Evolutionary conservation across 2,329 filamentous ascomycete species (phyloP).

Genomic region (Aspergillus bombycis): DNA sequence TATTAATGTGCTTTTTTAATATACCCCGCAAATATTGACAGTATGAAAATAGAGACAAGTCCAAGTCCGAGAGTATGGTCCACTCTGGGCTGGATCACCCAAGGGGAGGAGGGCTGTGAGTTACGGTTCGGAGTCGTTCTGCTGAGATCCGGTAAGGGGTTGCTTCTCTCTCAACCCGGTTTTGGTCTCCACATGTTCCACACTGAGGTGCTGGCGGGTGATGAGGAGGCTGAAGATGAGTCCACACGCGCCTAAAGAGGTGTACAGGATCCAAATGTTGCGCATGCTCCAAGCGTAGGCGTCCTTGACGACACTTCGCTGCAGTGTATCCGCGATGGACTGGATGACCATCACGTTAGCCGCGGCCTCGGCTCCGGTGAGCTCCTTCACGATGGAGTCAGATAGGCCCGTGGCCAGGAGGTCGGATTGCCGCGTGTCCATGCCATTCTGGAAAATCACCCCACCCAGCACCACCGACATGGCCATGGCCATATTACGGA

Average conservation of each 20-base stretch:
- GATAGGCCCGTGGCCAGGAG: constrained; percentile 57
- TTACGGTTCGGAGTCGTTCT: neutral
- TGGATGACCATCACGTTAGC: constrained; percentile 51
- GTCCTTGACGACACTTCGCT: constrained; percentile 46
- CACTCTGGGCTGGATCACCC: neutral
- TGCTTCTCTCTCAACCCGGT: constrained; percentile 25
- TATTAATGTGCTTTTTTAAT: neutral
- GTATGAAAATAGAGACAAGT: neutral
- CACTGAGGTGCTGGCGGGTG: constrained; percentile 20
- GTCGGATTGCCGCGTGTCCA: constrained; percentile 20
- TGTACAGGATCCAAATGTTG: constrained; percentile 50
- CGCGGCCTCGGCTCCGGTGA: constrained; percentile 48
- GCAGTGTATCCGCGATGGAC: constrained; percentile 40
- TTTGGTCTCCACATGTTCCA: constrained; percentile 26
- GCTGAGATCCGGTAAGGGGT: neutral
- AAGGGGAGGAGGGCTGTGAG: too few species aligned
- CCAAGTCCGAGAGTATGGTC: neutral
- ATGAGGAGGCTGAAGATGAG: constrained; percentile 39
- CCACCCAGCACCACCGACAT: constrained; percentile 73
- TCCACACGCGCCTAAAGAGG: constrained; percentile 28
- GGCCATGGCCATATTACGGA: constrained; percentile 69
- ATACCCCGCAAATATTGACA: neutral
- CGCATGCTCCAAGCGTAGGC: constrained; percentile 54
- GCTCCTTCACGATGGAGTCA: constrained; percentile 27
- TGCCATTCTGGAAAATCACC: constrained; percentile 74